Base-by-base conservation (phyloP, 2,329 filamentous ascomycete species). In the Hymenoscyphus occultus region DNA sequence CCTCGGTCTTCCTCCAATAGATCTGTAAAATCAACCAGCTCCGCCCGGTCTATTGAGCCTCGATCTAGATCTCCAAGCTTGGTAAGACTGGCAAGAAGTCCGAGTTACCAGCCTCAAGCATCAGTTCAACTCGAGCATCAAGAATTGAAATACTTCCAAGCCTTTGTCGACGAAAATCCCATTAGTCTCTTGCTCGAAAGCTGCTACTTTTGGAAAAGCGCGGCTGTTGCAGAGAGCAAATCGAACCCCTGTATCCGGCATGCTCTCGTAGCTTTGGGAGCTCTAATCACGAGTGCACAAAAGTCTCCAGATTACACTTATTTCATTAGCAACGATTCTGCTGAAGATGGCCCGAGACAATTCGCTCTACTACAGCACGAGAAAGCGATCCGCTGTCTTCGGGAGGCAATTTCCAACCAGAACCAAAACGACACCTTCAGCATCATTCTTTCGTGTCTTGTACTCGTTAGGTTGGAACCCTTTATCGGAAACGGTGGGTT, bases 401-500 rank as follows among this genome's bases (percentile, higher is more conserved):
- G 71, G 56, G 63, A 70, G 9, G 68, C 65, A 0, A 71, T 73
- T 28, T 45, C 51, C 28, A 28, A 14, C 2, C 40, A 64, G 4
- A 61, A 64, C 45, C 32, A 58, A 9, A 58, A 60, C 6, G 59
- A 63, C 3, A 51, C 59, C 40, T 42, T 57, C 10, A 61, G 64
- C 32, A 67, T 69, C 6, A 58, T 73, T 1, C 65, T 74, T 19
- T 64, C 70, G 1, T 71, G 69, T 45, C 62, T 74, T 0, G 64
- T 72, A 12, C 61, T 74, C 6, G 67, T 69, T 9, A 65, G 66
- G 48, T 71, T 74, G 31, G 72, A 73, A 58, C 68, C 67, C n/a
- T 73, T 71, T 61, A 67, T 69, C 45, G 71, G 71, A 1, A 71
- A 73, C 22, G 84, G 87, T 70, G 82, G 80, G 66, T 84, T 86